Evolutionary conservation across 371 early-diverging fungal genomes (phyloP), one percentile per base, ranked within the genome.

Genomic region (Umbelopsis sp.): DNA sequence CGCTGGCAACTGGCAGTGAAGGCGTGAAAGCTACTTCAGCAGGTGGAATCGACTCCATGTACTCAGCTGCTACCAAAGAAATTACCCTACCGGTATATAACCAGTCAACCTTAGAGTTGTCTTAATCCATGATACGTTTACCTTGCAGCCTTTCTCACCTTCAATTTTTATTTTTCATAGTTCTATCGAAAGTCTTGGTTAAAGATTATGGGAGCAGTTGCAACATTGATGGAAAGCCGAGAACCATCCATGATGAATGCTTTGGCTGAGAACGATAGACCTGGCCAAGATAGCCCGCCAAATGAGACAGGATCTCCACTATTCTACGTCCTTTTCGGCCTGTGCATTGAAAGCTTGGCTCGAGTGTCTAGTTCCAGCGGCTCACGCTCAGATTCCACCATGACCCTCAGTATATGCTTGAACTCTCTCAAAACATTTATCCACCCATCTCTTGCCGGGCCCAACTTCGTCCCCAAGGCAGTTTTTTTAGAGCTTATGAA

Each of bases 341-440:
- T 92, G 1, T 89, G 90, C 63, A 80, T 90, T 32, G 90, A 90
- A 71, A 81, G 81, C 37, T 67, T 88, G n/a, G 85, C 90, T 0
- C 78, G 81, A 22, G 77, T 79, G 0, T 79, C 80, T 0, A 78
- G 79, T 51, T 72, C 77, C 6, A 81, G 81, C 32, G 73, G 74
- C 46, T 73, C 72, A 24, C 76, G 72, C 10, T 69, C 74, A 7
- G 79, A 80, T 37, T 71, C 75, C 5, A 63, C 76, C 0, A 32
- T 29, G 32, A 73, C 78, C 3, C 74, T 83, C 63, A 70, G 72
- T 0, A 78, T 82, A 24, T 84, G 81, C 70, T 68, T 84, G 10
- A 69, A 71, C 11, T 75, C 82, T 0, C 67, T 86, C 9, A 74
- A 70, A 16, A 81, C 86, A 8, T 79, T 83, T 67, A 63, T 86